A percentile compares a stretch with the other conserved stretches of the same genome.
Evolutionary conservation across 202 grass and related monocot species (phyloP).

Genomic region (Carex arenaria): DNA sequence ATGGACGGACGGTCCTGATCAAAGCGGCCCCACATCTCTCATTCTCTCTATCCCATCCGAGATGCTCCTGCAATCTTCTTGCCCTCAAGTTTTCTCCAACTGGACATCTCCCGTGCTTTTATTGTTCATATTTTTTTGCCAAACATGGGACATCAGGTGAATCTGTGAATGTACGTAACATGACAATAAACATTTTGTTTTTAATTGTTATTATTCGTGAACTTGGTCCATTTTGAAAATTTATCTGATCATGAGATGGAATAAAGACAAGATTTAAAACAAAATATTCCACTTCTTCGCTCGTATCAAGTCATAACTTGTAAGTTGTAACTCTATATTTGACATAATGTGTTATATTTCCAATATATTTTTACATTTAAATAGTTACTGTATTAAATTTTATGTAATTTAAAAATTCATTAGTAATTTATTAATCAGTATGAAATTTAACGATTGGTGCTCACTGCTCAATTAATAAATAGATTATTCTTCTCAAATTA

Average conservation of each 20-base stretch:
- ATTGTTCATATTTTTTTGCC: too few relatives aligned
- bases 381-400: neutral
- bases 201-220: neutral
- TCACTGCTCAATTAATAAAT: too few relatives aligned
- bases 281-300: neutral
- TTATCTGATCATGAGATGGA: neutral
- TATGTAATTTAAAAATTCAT: neutral
- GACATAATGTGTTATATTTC: neutral
- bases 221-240: too few relatives aligned
- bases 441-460: neutral
- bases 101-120: neutral
- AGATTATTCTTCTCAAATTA: neutral
- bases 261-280: neutral
- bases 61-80: neutral
- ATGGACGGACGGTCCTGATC: slow-evolving; percentile 2
- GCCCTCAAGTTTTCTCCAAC: neutral
- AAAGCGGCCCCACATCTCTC: neutral
- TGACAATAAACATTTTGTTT: too few relatives aligned
- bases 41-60: neutral
- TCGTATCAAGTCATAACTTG: neutral
- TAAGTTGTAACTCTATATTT: neutral
- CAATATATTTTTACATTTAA: neutral
- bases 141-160: neutral
- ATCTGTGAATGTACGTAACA: neutral
- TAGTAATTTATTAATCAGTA: neutral